Conservation (phyloP, 495 filamentous ascomycete genomes). For the Letharia columbiana region DNA sequence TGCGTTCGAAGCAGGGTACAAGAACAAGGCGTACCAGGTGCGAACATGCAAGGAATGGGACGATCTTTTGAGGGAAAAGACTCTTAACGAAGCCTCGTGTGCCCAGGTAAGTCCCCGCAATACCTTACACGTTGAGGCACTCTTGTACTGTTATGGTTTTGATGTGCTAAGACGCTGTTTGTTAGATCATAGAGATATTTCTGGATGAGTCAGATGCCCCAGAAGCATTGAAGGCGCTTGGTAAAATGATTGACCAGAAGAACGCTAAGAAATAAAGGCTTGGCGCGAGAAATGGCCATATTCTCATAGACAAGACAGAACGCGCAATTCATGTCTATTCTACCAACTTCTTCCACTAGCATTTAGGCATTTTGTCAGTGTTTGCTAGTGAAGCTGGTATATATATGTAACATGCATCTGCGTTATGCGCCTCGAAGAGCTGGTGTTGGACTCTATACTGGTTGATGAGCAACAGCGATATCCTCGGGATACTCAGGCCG, state of each 20-base stretch:
- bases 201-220: background rate
- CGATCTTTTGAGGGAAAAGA: background rate
- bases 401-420: background rate
- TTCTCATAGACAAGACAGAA: background rate
- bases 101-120: background rate
- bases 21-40: background rate
- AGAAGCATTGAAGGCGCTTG: background rate
- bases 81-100: background rate
- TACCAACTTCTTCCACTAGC: background rate
- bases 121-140: background rate
- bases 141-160: background rate
- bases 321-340: background rate
- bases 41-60: conserved; percentile 4
- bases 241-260: background rate
- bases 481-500: background rate
- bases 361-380: background rate
- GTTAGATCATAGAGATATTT: background rate
- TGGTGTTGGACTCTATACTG: background rate
- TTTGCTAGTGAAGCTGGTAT: background rate
- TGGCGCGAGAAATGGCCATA: background rate
- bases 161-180: background rate
- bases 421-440: background rate
- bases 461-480: background rate
- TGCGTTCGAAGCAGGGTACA: background rate
- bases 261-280: background rate